Evolutionary conservation across 768 basidiomycete genomes (phyloP).

Genomic region (Lactarius sanguifluus): DNA sequence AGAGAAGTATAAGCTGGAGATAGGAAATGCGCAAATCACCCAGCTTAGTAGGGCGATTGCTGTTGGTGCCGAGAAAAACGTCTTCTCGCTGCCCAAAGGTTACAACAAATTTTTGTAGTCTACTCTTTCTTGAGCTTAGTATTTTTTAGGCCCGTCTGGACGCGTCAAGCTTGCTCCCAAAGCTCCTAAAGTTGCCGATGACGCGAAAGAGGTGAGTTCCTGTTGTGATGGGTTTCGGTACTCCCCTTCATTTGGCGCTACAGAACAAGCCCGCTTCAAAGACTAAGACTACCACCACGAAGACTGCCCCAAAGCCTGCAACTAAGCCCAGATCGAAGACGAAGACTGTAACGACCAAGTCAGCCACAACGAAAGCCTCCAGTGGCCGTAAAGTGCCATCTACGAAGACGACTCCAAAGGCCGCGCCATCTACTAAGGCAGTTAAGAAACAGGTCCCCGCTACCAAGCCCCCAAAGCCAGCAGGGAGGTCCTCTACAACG

Average conservation of each 20-base stretch:
- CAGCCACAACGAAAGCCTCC: conserved; percentile 36
- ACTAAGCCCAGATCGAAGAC: conserved; percentile 35
- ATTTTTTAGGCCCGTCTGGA: conserved; percentile 44
- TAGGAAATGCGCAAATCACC: conserved; percentile 72
- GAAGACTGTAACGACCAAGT: conserved; percentile 35
- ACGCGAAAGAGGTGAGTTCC: conserved; percentile 56
- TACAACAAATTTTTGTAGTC: conserved; percentile 22
- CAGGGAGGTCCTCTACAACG: conserved; percentile 33
- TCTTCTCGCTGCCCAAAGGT: conserved; percentile 91
- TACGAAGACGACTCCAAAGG: conserved; percentile 26
- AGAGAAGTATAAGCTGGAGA: conserved; percentile 75
- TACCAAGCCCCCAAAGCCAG: conserved; percentile 19
- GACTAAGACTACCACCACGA: conserved; percentile 36
- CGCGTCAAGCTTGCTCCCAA: conserved; percentile 73
- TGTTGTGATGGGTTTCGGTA: conserved; percentile 25
- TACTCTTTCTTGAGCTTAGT: conserved; percentile 9
- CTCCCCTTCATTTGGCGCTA: conserved; percentile 28
- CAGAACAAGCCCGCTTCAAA: conserved; percentile 43
- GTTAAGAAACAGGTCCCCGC: conserved; percentile 22
- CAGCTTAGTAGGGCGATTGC: conserved; percentile 81
- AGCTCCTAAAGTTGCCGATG: conserved; percentile 45
- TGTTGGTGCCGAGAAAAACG: conserved; percentile 76
- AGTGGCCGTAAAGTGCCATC: conserved; percentile 33
- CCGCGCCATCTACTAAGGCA: conserved; percentile 18
- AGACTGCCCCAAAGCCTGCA: conserved; percentile 34